Evolutionary conservation across 2,329 filamentous ascomycete species (phyloP).

Genomic region (Aureobasidium musti): DNA sequence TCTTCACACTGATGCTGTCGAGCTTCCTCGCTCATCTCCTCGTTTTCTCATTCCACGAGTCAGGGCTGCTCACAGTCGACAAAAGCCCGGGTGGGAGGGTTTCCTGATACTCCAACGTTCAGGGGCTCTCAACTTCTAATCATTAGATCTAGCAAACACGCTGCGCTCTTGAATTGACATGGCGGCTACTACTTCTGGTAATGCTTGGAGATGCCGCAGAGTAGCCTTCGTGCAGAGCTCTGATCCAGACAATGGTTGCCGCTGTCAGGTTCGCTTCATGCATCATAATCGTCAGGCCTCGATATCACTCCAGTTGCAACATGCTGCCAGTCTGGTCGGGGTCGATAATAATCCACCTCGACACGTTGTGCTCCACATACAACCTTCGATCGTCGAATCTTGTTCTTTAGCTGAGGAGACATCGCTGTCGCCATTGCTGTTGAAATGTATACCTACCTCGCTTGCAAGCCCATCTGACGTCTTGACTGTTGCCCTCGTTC

Average conservation of each 20-base stretch:
- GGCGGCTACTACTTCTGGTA: background rate
- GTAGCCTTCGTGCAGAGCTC: background rate
- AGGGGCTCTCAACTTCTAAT: constrained; percentile 4
- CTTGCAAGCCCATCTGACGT: background rate
- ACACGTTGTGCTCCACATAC: background rate
- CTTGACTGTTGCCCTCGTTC: constrained; percentile 7
- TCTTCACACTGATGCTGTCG: background rate
- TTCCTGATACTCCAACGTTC: background rate
- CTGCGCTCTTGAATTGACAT: background rate
- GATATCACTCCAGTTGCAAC: constrained; percentile 9
- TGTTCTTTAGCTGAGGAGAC: background rate
- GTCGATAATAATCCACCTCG: background rate
- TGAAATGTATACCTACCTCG: constrained; percentile 12
- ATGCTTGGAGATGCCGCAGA: background rate
- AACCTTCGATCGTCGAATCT: background rate
- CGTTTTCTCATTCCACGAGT: background rate
- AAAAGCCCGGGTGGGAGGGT: constrained; percentile 26
- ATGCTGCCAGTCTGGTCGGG: background rate
- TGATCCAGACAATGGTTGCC: background rate
- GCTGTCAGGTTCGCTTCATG: constrained; percentile 5
- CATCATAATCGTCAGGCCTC: background rate
- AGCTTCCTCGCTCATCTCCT: constrained; percentile 4
- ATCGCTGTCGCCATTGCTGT: background rate
- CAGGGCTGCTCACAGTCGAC: constrained; percentile 10
- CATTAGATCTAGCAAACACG: background rate